These are phyloP conservation scores for Thelonectria rubi DNA, from an alignment of 2,329 filamentous ascomycete species.

Conservation along the genomic window DNA sequence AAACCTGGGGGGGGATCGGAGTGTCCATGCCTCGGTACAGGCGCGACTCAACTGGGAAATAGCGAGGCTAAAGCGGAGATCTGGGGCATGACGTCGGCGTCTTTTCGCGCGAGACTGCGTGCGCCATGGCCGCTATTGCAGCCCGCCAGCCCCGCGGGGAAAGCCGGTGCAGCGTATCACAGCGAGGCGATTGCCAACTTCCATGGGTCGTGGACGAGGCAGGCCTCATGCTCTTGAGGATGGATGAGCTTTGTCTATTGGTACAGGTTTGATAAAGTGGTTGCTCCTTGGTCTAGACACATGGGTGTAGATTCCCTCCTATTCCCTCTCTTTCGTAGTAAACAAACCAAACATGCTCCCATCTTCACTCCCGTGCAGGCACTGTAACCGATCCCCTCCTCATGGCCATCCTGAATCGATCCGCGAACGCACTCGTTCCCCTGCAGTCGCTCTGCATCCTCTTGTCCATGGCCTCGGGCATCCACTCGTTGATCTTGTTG, in stretches of 20 bases:
- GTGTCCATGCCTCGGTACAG: constrained; percentile 39
- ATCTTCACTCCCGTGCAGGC: constrained; percentile 6
- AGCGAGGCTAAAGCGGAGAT: constrained; percentile 7
- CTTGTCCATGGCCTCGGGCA: constrained; percentile 66
- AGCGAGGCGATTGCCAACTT: constrained; percentile 33
- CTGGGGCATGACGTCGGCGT: background rate
- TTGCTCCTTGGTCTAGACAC: background rate
- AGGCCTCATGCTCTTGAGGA: background rate
- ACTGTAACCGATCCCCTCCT: constrained; percentile 43
- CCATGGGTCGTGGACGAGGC: too few relatives aligned
- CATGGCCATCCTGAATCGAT: constrained; percentile 60
- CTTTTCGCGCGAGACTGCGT: background rate
- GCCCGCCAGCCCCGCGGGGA: constrained; percentile 28
- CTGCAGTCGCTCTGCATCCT: constrained; percentile 62
- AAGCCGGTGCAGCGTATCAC: constrained; percentile 36
- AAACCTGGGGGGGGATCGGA: constrained; percentile 31
- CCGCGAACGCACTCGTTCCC: constrained; percentile 61
- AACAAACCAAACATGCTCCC: background rate
- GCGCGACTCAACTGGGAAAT: constrained; percentile 11
- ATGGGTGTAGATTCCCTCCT: too few relatives aligned
- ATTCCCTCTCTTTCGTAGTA: too few relatives aligned
- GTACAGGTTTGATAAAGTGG: background rate
- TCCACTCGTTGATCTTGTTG: constrained; percentile 71
- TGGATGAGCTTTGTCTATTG: background rate
- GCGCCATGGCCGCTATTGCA: constrained; percentile 26